Conservation (phyloP, 2,329 filamentous ascomycete genomes). For the Dryadomyces quercus-mongolicae region DNA sequence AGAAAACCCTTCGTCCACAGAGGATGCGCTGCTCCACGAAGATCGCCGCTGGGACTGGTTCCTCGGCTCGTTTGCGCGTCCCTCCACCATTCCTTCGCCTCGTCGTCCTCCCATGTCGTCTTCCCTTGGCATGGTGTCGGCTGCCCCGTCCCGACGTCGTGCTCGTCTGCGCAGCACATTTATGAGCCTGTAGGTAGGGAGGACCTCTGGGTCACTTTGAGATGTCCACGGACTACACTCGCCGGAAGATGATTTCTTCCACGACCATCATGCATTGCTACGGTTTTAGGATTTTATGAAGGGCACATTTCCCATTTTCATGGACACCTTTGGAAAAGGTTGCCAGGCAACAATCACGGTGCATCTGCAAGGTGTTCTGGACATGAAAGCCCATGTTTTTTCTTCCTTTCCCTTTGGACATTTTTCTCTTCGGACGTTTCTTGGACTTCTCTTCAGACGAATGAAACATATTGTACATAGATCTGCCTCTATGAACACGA, state of each 20-base stretch:
- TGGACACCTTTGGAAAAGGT: constrained; percentile 3
- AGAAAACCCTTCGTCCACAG: constrained; percentile 29
- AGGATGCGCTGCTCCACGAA: constrained; percentile 42
- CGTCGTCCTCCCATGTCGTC: constrained; percentile 1
- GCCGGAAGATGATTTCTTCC: not conserved
- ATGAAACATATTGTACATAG: not conserved
- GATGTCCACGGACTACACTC: no score
- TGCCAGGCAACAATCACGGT: not conserved
- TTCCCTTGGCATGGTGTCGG: not conserved
- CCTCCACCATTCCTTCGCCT: constrained; percentile 20
- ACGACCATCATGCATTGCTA: not conserved
- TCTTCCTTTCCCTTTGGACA: not conserved
- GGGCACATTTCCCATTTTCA: not conserved
- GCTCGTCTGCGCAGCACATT: constrained; percentile 1
- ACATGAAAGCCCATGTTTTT: not conserved
- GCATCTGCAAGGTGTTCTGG: constrained; percentile 4
- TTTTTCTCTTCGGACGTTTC: not conserved
- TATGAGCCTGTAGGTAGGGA: constrained; percentile 1
- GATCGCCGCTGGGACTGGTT: constrained; percentile 51
- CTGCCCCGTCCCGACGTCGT: not conserved
- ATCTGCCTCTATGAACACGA: not conserved
- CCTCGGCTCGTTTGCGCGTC: constrained; percentile 33
- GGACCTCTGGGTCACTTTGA: no score
- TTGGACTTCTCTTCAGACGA: not conserved
- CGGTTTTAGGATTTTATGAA: not conserved